These are phyloP conservation scores for Fusarium acutatum DNA, from an alignment of 2,329 filamentous ascomycete genomes.

Conservation along the genomic window DNA sequence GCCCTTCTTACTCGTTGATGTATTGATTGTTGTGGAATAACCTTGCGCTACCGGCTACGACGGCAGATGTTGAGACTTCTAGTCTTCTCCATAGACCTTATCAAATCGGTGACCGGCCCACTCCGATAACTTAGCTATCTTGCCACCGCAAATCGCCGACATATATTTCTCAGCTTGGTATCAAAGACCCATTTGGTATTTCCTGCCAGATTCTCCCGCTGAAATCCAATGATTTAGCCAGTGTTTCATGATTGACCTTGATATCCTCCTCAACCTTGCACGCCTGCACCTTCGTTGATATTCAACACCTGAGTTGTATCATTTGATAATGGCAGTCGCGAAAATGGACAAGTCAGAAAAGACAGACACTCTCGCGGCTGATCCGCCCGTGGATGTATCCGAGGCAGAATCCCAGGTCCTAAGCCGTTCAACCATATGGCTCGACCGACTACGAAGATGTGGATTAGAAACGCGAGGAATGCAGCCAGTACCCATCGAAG, in stretches of 20 bases:
- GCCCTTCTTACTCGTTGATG: background rate
- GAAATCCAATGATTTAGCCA: too few species aligned
- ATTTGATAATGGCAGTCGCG: fast-evolving
- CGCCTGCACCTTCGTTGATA: too few species aligned
- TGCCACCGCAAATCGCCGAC: background rate
- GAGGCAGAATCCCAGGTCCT: background rate
- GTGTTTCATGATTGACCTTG: background rate
- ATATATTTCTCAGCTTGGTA: background rate
- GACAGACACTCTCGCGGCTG: background rate
- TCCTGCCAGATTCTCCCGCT: background rate
- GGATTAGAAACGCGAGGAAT: background rate
- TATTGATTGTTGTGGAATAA: background rate
- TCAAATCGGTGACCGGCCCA: background rate
- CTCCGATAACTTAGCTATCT: background rate
- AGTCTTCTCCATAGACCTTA: background rate
- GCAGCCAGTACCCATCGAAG: background rate
- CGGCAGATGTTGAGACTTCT: background rate
- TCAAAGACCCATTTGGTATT: fast-evolving
- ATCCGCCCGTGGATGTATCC: background rate
- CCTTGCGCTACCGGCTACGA: background rate
- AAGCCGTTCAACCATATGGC: background rate
- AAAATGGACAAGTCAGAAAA: background rate
- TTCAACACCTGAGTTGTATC: background rate
- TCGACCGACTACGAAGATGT: background rate
- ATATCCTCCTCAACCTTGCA: fast-evolving